Evolutionary conservation across 257 asterid genomes (phyloP).

Genomic region (Ocimum tenuiflorum): DNA sequence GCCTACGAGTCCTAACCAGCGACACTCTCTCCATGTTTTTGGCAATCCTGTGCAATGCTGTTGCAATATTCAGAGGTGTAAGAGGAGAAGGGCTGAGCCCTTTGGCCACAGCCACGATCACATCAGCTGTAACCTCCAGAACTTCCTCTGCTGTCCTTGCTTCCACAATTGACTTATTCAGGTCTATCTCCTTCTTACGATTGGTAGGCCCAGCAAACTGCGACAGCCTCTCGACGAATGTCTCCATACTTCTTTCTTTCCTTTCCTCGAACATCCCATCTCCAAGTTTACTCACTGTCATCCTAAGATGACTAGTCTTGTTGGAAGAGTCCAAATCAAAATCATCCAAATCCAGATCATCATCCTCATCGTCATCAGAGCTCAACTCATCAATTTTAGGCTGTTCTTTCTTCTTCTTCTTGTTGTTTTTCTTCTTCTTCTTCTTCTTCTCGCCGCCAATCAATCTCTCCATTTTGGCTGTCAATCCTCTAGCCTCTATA

Average conservation of each 20-base stretch:
- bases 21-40: constrained; percentile 93
- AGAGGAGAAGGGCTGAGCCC: constrained; percentile 96
- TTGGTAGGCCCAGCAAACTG: constrained; percentile 85
- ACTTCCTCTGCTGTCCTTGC: constrained; percentile 87
- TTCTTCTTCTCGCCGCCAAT: constrained; percentile 39
- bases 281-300: constrained; percentile 45
- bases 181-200: constrained; percentile 66
- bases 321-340: constrained; percentile 27
- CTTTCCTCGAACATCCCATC: constrained; percentile 77
- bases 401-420: constrained; percentile 25
- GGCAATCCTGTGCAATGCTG: constrained; percentile 90
- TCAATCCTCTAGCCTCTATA: constrained; percentile 77
- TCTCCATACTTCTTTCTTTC: constrained; percentile 56
- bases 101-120: constrained; percentile 66
- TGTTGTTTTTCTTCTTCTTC: constrained; percentile 43
- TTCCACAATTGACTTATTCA: constrained; percentile 71
- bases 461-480: constrained; percentile 44
- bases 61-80: constrained; percentile 79
- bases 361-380: constrained; percentile 24
- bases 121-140: constrained; percentile 66
- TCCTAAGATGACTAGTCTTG: constrained; percentile 33
- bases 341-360: constrained; percentile 38
- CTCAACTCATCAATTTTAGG: constrained; percentile 26
- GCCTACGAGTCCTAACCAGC: constrained; percentile 51
- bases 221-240: constrained; percentile 72